Base-by-base conservation (phyloP, 208 protist species). In the Trichomonas gallinae region DNA sequence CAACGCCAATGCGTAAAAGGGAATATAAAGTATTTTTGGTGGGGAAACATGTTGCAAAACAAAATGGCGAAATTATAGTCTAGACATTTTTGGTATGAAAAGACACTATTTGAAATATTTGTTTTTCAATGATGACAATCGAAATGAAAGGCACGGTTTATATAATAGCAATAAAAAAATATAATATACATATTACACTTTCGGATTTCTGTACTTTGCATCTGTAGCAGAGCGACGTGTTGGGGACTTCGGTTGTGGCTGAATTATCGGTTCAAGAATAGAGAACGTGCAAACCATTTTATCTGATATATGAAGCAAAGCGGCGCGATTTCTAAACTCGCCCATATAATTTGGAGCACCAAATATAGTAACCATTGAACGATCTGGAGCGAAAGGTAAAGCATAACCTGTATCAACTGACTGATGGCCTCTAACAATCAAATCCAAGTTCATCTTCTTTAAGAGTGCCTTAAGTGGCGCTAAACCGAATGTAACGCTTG, bases 341-440 rank as follows among this genome's bases (percentile, higher is more conserved):
- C 72, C n/a, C 98, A 99, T 99, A 97, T 99, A 99, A 98, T 99
- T 99, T 42, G 99, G 99, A 4, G 99, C 99, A 2, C 98, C 99
- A 97, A 99, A 99, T 15, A 99, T 97, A 0, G 99, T 99, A 38
- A 99, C 98, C 83, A 99, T 98, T 96, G 99, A 98, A 38, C 99
- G 97, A 96, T 99, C 98, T 10, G 99, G 99, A 97, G 99, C 99
- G 46, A 93, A 93, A 34, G 83, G 83, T 97, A 99, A 99, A 96
- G 99, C 98, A 97, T 99, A 98, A 31, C 98, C 98, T 96, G 98
- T 97, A 96, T 85, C 38, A 23, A 96, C 46, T 0, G 99, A 98
- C 97, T 99, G 99, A 97, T 99, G 99, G 10, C 99, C 99, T 48
- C 99, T 98, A 97, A 99, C 99, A 96, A 99, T 99, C 26, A 89